These are phyloP conservation scores for Pontederia crassipes DNA, from an alignment of 176 grass and related monocot species.

Conservation along the genomic window DNA sequence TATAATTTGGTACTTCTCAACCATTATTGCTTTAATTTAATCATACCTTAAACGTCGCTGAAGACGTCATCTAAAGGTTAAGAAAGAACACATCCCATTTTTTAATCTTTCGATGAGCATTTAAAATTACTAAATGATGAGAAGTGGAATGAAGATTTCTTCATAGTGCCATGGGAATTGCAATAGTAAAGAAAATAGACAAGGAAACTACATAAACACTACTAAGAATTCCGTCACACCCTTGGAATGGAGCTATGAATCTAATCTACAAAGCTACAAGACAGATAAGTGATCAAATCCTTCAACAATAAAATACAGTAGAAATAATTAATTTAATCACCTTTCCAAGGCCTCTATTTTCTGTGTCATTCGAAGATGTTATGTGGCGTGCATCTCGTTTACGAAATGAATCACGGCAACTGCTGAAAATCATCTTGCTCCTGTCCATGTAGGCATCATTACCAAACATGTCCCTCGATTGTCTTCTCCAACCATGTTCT, in stretches of 20 bases:
- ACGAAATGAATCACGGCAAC: conserved; percentile 21
- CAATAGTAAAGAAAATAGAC: too few relatives aligned
- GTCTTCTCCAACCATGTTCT: conserved; percentile 23
- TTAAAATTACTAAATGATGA: too few relatives aligned
- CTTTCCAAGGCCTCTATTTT: conserved; percentile 67
- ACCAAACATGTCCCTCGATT: conserved; percentile 11
- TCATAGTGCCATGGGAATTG: too few relatives aligned
- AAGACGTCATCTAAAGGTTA: neutral
- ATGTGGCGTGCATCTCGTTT: conserved; percentile 17
- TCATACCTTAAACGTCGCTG: too few relatives aligned
- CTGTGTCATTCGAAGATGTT: conserved; percentile 38
- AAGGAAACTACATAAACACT: too few relatives aligned
- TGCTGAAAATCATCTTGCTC: conserved; percentile 16
- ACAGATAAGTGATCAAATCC: too few relatives aligned
- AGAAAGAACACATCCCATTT: neutral
- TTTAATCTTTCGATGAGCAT: neutral
- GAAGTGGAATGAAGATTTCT: too few relatives aligned
- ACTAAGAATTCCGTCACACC: too few relatives aligned
- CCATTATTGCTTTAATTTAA: too few relatives aligned
- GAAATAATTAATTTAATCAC: conserved; percentile 23
- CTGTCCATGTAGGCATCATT: conserved; percentile 14
- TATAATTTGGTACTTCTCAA: too few relatives aligned
- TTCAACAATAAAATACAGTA: neutral
- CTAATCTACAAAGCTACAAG: too few relatives aligned
- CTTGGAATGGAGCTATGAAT: too few relatives aligned